A percentile compares a stretch with the other conserved stretches of the same genome.
phyloP scores from a whole-genome alignment of 1,139 yeast species.

The Debaryomycetaceae sp. region DNA sequence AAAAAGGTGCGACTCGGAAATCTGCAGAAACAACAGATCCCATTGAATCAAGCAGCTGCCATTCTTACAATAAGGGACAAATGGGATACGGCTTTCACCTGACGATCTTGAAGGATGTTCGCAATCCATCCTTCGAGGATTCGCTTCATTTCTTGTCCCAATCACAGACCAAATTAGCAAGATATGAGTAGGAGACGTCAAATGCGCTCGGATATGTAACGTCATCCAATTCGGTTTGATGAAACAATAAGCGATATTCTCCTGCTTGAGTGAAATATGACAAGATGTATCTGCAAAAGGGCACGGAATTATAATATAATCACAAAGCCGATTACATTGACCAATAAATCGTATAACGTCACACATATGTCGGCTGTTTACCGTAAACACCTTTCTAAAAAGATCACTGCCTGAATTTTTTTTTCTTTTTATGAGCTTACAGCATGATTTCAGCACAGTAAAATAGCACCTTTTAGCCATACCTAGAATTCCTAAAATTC shows the following conservation, averaged over 20 bases:
- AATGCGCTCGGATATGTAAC: no score
- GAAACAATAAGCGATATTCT: no score
- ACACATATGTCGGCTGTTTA: background rate
- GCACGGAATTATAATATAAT: background rate
- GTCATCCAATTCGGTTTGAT: no score
- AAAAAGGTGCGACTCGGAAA: background rate
- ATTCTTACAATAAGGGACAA: background rate
- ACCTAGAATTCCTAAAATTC: no score
- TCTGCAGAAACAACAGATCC: constrained; percentile 1
- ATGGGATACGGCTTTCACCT: background rate
- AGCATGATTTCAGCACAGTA: background rate
- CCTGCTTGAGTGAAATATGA: no score
- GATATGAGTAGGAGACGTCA: no score
- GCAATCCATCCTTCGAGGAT: constrained; percentile 14
- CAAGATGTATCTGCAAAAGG: background rate
- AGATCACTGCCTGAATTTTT: background rate
- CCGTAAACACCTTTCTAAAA: background rate
- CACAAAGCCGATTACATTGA: background rate
- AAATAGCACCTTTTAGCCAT: background rate
- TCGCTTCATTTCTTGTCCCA: constrained; percentile 15
- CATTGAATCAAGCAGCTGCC: constrained; percentile 3
- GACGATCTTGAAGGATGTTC: constrained; percentile 2
- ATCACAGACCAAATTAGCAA: background rate
- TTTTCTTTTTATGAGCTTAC: background rate
- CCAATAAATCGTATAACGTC: background rate